phyloP scores from a whole-genome alignment of 371 early-diverging fungal species.

The Phascolomyces articulosus region DNA sequence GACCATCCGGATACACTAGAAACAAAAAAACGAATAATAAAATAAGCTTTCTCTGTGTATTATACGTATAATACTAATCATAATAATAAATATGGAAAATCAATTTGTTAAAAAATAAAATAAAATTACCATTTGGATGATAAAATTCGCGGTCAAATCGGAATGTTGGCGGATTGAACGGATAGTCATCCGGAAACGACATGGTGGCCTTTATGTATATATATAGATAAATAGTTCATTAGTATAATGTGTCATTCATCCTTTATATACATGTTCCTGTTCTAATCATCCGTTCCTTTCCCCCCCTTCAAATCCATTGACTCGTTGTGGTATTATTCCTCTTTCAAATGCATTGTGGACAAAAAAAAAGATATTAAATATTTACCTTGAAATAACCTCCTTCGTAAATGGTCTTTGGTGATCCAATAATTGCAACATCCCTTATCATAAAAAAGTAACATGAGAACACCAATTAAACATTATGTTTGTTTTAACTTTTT shows the following conservation, averaged over 20 bases:
- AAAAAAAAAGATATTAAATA: too few relatives aligned
- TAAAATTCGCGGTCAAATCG: slow-evolving; percentile 78
- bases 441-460: too few relatives aligned
- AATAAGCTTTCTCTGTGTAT: too few relatives aligned
- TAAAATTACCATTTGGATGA: slow-evolving; percentile 69
- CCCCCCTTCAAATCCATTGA: too few relatives aligned
- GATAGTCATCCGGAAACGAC: slow-evolving; percentile 59
- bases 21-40: neutral
- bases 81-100: neutral
- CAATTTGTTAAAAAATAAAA: too few relatives aligned
- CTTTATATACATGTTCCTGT: slow-evolving; percentile 31
- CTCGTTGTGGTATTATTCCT: too few relatives aligned
- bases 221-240: too few relatives aligned
- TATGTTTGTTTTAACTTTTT: too few relatives aligned
- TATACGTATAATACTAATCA: neutral
- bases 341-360: neutral
- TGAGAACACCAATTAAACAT: too few relatives aligned
- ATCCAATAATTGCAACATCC: slow-evolving; percentile 88
- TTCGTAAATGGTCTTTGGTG: slow-evolving; percentile 86
- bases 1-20: slow-evolving; percentile 76
- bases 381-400: slow-evolving; percentile 90
- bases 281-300: neutral
- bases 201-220: slow-evolving; percentile 61
- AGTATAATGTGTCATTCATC: too few relatives aligned
- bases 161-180: slow-evolving; percentile 80